A percentile compares a stretch with the other conserved stretches of the same genome.
phyloP scores from a whole-genome alignment of 2,329 filamentous ascomycete genomes.

The Aspergillus sojae region DNA sequence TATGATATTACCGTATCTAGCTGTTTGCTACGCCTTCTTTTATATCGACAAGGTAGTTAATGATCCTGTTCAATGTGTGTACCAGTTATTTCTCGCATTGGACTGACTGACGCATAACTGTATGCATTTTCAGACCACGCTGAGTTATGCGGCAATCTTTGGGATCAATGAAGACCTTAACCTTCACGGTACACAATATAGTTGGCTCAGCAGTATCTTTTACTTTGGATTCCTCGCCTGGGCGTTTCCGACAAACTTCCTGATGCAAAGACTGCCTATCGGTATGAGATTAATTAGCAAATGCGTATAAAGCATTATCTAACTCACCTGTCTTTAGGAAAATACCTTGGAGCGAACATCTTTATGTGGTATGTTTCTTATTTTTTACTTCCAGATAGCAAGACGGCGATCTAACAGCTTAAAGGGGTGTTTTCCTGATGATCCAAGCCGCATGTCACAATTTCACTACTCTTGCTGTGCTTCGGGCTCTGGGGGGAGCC shows the following conservation, averaged over 20 bases:
- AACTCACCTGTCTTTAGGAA: slow-evolving; percentile 33
- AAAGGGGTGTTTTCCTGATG: slow-evolving; percentile 53
- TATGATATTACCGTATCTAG: slow-evolving; percentile 61
- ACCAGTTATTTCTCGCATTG: neutral
- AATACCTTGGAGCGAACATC: slow-evolving; percentile 60
- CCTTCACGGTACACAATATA: slow-evolving; percentile 61
- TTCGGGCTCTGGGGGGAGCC: slow-evolving; percentile 60
- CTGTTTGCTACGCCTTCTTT: slow-evolving; percentile 58
- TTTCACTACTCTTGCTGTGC: slow-evolving; percentile 58
- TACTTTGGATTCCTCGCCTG: slow-evolving; percentile 60
- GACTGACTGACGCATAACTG: neutral
- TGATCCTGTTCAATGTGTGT: slow-evolving; percentile 9
- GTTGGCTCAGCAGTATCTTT: slow-evolving; percentile 58
- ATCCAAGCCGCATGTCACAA: slow-evolving; percentile 57
- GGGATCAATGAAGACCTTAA: slow-evolving; percentile 62
- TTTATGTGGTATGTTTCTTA: slow-evolving; percentile 52
- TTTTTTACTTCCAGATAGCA: too few relatives aligned
- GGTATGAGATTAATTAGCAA: slow-evolving; percentile 29
- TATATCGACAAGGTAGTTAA: slow-evolving; percentile 49
- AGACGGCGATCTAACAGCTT: neutral
- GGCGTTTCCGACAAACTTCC: slow-evolving; percentile 58
- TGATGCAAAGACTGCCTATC: slow-evolving; percentile 56
- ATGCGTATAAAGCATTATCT: neutral
- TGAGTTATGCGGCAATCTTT: slow-evolving; percentile 67
- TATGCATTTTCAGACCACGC: slow-evolving; percentile 49